A percentile compares a stretch with the other conserved stretches of the same genome.
Conservation (phyloP, 1,284 basidiomycete genomes). For the Cryptococcus sp. region DNA sequence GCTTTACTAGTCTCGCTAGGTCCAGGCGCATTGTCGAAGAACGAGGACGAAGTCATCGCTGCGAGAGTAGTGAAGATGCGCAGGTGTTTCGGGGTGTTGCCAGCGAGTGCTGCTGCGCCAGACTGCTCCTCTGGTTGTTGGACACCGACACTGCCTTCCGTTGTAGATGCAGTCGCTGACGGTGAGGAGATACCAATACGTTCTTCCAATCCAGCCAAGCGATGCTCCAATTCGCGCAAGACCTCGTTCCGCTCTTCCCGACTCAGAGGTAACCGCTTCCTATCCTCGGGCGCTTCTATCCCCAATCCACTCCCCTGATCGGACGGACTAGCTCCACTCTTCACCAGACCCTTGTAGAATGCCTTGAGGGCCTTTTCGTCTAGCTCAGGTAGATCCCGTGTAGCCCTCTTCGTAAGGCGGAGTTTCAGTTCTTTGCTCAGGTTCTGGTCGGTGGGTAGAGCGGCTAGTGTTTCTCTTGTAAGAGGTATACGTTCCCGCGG, state of each 20-base stretch:
- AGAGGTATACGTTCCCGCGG: constrained; percentile 7
- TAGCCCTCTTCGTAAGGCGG: constrained; percentile 21
- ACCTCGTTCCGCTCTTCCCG: background rate
- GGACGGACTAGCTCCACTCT: constrained; percentile 20
- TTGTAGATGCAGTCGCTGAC: background rate
- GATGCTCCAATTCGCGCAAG: background rate
- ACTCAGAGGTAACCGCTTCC: background rate
- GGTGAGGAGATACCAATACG: background rate
- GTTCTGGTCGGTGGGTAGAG: constrained; percentile 23
- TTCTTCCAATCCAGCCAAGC: constrained; percentile 5
- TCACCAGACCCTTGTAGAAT: constrained; percentile 39
- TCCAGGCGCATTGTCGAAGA: background rate
- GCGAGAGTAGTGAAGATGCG: constrained; percentile 4
- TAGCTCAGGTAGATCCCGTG: constrained; percentile 23
- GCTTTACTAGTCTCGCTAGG: constrained; percentile 20
- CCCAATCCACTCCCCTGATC: background rate
- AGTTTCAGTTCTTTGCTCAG: constrained; percentile 24
- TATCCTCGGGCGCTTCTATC: constrained; percentile 3
- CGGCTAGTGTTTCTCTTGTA: constrained; percentile 11
- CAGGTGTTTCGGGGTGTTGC: constrained; percentile 4
- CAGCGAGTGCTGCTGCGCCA: background rate
- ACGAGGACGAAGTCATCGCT: constrained; percentile 1
- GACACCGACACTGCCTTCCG: background rate
- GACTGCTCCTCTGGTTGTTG: background rate
- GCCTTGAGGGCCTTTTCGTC: constrained; percentile 32